Evolutionary conservation across 225 moss, liverwort and hornwort species (phyloP).

Genomic region (Marchantia paleacea): DNA sequence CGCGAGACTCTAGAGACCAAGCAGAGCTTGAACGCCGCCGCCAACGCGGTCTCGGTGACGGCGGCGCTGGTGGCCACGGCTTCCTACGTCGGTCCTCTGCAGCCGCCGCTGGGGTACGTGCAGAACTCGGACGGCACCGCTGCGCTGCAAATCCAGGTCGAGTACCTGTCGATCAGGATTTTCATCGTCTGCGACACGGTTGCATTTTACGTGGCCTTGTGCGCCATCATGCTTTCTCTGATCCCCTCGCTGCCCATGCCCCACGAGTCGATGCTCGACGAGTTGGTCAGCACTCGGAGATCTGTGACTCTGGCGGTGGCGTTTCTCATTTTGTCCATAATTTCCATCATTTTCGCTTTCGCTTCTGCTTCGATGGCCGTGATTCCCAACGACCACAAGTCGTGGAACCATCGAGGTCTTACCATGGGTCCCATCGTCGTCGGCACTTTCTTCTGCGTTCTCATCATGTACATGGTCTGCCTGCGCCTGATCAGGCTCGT

Average conservation of each 20-base stretch:
- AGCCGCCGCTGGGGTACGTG: constrained; percentile 18
- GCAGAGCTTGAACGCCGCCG: constrained; percentile 7
- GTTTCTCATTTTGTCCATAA: constrained; percentile 26
- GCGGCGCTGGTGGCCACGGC: constrained; percentile 27
- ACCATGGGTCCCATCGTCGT: constrained; percentile 14
- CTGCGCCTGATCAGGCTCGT: neutral
- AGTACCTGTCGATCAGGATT: neutral
- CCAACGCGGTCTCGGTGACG: constrained; percentile 18
- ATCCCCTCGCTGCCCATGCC: constrained; percentile 36
- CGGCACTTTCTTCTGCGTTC: constrained; percentile 20
- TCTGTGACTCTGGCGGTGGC: constrained; percentile 18
- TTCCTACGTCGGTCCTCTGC: constrained; percentile 27
- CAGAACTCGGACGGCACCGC: neutral
- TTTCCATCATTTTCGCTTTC: constrained; percentile 28
- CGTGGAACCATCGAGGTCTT: constrained; percentile 2
- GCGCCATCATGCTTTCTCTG: constrained; percentile 28
- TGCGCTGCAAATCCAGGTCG: constrained; percentile 3
- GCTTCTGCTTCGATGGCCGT: constrained; percentile 22
- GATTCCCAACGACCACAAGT: neutral
- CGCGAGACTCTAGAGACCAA: neutral
- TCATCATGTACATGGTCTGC: constrained; percentile 7
- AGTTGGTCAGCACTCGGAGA: constrained; percentile 15
- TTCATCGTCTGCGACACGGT: constrained; percentile 35
- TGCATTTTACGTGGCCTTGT: constrained; percentile 36
- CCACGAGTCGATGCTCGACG: constrained; percentile 17